Conservation (phyloP, 345 rosid species). For the Hypericum androsaemum region DNA sequence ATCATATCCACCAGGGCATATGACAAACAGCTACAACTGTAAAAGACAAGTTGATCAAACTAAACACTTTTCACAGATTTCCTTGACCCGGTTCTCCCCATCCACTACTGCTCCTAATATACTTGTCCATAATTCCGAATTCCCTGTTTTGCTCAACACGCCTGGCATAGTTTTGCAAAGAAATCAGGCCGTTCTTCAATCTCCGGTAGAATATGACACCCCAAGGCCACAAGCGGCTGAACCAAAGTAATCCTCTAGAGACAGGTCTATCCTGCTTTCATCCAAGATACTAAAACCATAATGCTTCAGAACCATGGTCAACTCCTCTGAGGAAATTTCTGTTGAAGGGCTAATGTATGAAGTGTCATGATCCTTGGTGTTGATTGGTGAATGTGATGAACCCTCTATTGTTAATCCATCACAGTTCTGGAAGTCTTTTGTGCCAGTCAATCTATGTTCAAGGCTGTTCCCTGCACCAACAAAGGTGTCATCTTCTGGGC, state of each 20-base stretch:
- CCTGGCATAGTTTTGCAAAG: slow-evolving; percentile 33
- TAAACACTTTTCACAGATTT: slow-evolving; percentile 11
- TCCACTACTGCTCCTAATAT: slow-evolving; percentile 40
- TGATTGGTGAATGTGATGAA: slow-evolving; percentile 4
- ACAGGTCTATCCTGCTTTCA: slow-evolving; percentile 22
- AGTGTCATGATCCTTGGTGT: slow-evolving; percentile 13
- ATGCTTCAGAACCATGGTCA: slow-evolving; percentile 31
- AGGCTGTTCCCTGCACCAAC: slow-evolving; percentile 10
- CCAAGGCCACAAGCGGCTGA: slow-evolving; percentile 47
- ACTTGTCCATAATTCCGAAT: slow-evolving; percentile 37
- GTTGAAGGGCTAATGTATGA: slow-evolving; percentile 9
- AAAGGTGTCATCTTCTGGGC: slow-evolving; percentile 8
- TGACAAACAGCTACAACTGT: no score
- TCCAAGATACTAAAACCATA: slow-evolving; percentile 25
- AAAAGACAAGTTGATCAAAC: no score
- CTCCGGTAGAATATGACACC: slow-evolving; percentile 33
- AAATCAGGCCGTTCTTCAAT: slow-evolving; percentile 41
- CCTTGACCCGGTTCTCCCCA: slow-evolving; percentile 26
- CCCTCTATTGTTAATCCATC: slow-evolving; percentile 13
- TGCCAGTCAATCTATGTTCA: slow-evolving; percentile 11
- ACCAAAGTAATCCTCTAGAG: slow-evolving; percentile 30
- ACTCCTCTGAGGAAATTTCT: slow-evolving; percentile 27
- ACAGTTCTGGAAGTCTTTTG: slow-evolving; percentile 12
- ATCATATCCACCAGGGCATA: no score
- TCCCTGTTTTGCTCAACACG: slow-evolving; percentile 36